Percentiles rank a stretch among this genome's conserved stretches.
Conservation (phyloP, 2,329 filamentous ascomycete species). For the Colletotrichum tropicale region DNA sequence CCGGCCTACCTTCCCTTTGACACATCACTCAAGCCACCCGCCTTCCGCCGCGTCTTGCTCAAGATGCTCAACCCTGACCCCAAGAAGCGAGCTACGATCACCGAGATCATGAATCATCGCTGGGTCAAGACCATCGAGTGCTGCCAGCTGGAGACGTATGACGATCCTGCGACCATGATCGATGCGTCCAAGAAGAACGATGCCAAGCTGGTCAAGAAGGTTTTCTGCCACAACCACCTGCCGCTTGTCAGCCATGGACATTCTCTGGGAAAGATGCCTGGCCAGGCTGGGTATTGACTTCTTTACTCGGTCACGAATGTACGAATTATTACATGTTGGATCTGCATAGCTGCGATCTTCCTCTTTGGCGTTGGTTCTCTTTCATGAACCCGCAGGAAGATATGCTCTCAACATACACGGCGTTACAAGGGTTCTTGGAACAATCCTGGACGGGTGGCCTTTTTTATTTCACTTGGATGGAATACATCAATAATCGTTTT, state of each 20-base stretch:
- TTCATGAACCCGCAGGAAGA: background rate
- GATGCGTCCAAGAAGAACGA: constrained; percentile 64
- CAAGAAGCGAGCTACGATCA: constrained; percentile 69
- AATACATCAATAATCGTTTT: background rate
- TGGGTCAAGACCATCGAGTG: constrained; percentile 80
- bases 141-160: constrained; percentile 75
- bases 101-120: constrained; percentile 71
- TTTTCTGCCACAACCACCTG: constrained; percentile 64
- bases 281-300: constrained; percentile 57
- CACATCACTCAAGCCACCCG: constrained; percentile 66
- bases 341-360: constrained; percentile 16
- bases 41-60: constrained; percentile 73
- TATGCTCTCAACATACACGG: background rate
- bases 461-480: constrained; percentile 1
- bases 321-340: constrained; percentile 12
- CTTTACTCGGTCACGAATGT: background rate
- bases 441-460: background rate
- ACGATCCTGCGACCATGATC: constrained; percentile 65
- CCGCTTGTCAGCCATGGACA: constrained; percentile 52
- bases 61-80: constrained; percentile 86
- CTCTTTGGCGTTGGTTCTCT: background rate
- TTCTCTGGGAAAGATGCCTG: constrained; percentile 60
- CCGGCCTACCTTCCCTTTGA: constrained; percentile 72
- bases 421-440: constrained; percentile 6
- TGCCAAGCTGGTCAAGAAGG: constrained; percentile 51